Evolutionary conservation across 2,329 filamentous ascomycete genomes (phyloP).

Genomic region (Cordyceps militaris): DNA sequence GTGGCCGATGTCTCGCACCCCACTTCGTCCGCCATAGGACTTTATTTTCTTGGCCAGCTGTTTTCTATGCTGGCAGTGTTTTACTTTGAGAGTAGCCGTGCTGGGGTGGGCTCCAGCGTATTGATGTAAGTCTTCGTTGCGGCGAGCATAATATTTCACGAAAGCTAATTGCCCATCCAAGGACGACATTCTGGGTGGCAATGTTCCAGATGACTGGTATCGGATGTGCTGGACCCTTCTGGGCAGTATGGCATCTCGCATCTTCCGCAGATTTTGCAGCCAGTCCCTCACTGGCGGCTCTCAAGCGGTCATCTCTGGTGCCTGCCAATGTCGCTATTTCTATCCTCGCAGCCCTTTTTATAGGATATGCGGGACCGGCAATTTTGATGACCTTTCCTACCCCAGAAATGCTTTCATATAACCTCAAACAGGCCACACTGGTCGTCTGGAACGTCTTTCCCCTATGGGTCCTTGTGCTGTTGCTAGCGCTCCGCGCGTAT

Average conservation of each 20-base stretch:
- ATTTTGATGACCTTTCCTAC: no score
- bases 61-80: not conserved
- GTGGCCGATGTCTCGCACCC: not conserved
- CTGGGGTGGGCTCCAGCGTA: not conserved
- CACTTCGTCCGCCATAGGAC: not conserved
- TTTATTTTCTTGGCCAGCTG: not conserved
- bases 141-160: no score
- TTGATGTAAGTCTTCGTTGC: not conserved
- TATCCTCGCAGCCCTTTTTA: no score
- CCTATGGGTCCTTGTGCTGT: no score
- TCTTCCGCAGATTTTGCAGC: not conserved
- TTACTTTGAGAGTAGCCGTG: not conserved
- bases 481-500: no score
- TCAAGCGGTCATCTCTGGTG: not conserved
- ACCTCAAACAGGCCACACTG: no score
- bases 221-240: not conserved
- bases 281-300: not conserved
- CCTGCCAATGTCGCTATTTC: no score
- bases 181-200: not conserved
- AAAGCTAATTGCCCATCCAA: no score
- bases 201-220: not conserved
- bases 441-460: no score
- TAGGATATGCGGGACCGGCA: no score
- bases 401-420: no score
- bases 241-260: not conserved